phyloP scores from a whole-genome alignment of 805 yeast species.

The Tetrapisispora arboricola region DNA sequence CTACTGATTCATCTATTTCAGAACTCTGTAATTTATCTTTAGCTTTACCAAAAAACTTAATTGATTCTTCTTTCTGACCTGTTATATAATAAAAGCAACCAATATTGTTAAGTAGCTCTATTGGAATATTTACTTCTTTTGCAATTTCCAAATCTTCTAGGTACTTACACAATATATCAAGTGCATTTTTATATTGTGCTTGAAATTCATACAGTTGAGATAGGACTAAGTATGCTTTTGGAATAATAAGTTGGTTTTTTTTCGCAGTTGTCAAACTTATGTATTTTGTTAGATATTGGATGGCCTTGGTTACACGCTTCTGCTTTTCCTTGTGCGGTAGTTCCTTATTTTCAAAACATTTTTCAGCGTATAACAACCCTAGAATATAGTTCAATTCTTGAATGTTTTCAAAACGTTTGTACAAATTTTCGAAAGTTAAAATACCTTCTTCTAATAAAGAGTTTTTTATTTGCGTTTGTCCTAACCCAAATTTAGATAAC shows the following conservation, averaged over 20 bases:
- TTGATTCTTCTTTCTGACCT: slow-evolving; percentile 49
- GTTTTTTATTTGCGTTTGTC: slow-evolving; percentile 71
- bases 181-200: slow-evolving; percentile 53
- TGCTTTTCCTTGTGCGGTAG: slow-evolving; percentile 9
- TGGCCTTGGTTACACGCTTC: slow-evolving; percentile 40
- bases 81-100: slow-evolving; percentile 73
- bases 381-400: slow-evolving; percentile 66
- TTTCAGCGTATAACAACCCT: slow-evolving; percentile 63
- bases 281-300: slow-evolving; percentile 58
- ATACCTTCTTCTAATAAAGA: slow-evolving; percentile 74
- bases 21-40: slow-evolving; percentile 14
- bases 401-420: slow-evolving; percentile 54
- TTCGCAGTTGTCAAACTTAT: slow-evolving; percentile 47
- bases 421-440: slow-evolving; percentile 68
- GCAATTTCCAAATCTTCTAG: slow-evolving; percentile 36
- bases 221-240: slow-evolving; percentile 57
- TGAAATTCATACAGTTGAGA: slow-evolving; percentile 60
- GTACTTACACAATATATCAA: slow-evolving; percentile 52
- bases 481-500: slow-evolving; percentile 71
- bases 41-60: slow-evolving; percentile 44
- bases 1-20: slow-evolving; percentile 21
- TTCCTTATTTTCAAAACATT: slow-evolving; percentile 24
- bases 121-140: slow-evolving; percentile 33
- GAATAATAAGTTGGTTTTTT: slow-evolving; percentile 45
- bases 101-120: slow-evolving; percentile 65